phyloP scores from a whole-genome alignment of 2,329 filamentous ascomycete genomes.

The Colletotrichum noveboracense region DNA sequence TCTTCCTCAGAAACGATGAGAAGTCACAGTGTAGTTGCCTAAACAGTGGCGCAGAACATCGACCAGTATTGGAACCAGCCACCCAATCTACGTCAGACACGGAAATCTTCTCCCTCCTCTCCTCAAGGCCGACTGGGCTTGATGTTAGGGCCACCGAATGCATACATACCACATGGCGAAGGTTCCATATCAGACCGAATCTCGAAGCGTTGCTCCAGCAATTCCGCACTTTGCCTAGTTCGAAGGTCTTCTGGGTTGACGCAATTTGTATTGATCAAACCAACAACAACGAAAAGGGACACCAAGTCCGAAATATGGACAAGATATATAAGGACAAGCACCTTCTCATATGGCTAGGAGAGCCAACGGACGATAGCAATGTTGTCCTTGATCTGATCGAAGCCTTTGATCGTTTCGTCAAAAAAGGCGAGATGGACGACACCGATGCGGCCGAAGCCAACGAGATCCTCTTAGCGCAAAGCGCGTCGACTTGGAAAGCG shows the following conservation, averaged over 20 bases:
- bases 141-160: no score
- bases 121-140: no score
- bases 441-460: no score
- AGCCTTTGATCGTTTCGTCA: no score
- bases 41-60: no score
- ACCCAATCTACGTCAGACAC: no score
- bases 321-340: not conserved
- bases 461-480: no score
- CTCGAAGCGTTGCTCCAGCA: not conserved
- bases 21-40: no score
- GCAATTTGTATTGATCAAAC: not conserved
- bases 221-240: not conserved
- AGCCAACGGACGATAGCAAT: not conserved
- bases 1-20: no score
- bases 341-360: not conserved
- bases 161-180: not conserved
- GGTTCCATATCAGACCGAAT: not conserved
- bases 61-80: no score
- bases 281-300: not conserved
- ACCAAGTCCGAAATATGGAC: slow-evolving; percentile 5
- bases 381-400: not conserved
- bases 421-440: no score
- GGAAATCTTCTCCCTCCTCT: no score
- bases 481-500: not conserved
- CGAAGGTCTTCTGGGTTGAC: not conserved